phyloP scores from a whole-genome alignment of 2,329 filamentous ascomycete species.

The Plectosphaerella sp. region DNA sequence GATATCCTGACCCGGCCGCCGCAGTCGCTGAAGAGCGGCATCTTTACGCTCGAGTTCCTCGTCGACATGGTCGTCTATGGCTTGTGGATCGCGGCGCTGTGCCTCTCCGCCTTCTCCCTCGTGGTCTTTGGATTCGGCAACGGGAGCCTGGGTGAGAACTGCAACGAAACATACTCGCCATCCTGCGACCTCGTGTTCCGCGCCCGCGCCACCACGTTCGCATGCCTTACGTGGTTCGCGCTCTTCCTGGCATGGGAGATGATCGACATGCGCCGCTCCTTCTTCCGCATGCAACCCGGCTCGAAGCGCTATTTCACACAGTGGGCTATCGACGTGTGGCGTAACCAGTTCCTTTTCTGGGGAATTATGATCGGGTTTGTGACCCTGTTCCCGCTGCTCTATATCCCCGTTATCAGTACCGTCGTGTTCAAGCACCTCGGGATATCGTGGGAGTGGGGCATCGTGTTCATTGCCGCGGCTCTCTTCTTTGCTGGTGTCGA shows the following conservation, averaged over 20 bases:
- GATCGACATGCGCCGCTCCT: constrained; percentile 57
- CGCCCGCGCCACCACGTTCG: constrained; percentile 61
- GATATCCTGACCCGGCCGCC: constrained; percentile 60
- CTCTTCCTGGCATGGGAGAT: constrained; percentile 67
- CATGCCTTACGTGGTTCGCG: constrained; percentile 62
- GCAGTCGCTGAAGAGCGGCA: constrained; percentile 31
- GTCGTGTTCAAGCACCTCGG: constrained; percentile 45
- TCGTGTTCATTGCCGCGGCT: constrained; percentile 39
- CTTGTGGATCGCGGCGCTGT: constrained; percentile 54
- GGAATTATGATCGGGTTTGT: constrained; percentile 34
- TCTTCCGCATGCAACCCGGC: constrained; percentile 60
- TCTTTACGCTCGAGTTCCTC: constrained; percentile 56
- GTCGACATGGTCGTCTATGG: constrained; percentile 58
- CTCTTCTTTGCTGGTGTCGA: constrained; percentile 51
- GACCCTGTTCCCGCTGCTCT: constrained; percentile 30
- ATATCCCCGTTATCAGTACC: constrained; percentile 46
- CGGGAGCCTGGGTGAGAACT: constrained; percentile 50
- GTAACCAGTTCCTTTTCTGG: constrained; percentile 38
- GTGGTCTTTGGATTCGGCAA: constrained; percentile 59
- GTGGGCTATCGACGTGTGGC: constrained; percentile 57
- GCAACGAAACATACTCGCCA: constrained; percentile 53
- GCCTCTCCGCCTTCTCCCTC: constrained; percentile 44
- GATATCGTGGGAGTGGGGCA: constrained; percentile 37
- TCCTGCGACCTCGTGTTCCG: constrained; percentile 58
- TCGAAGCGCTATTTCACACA: constrained; percentile 50